Evolutionary conservation across 495 filamentous ascomycete genomes (phyloP), one percentile per base, ranked within the genome.

Genomic region (Jackrogersella multiformis): DNA sequence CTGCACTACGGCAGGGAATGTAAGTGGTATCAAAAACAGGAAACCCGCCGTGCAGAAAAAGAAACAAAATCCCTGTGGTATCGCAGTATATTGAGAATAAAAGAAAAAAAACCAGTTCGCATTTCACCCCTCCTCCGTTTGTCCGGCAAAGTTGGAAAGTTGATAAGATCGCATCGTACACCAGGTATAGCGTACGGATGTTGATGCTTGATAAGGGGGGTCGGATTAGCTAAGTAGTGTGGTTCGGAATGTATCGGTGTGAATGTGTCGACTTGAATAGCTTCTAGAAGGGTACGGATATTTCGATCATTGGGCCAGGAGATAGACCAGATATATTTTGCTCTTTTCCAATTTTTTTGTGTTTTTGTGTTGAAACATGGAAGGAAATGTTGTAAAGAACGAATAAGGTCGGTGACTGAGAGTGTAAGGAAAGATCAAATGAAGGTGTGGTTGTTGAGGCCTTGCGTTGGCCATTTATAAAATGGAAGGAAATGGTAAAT

Each of bases 381-480:
- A 71, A 75, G 61, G 66, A 76, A 74, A 75, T 13, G 30, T 58
- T 9, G 44, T 64, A 76, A 75, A 36, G 74, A 76, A 57, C 32
- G 74, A 76, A 76, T 73, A 24, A 46, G 73, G 73, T 74, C 68
- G 69, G 74, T 74, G 12, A 13, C 39, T 53, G 10, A 64, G 32
- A 61, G 20, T 7, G 48, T 2, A 68, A 76, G 63, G 68, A 68
- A 74, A 77, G 69, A 35, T 66, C 28, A 64, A 74, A 64, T 34
- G 70, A 76, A 59, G 48, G 68, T 60, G 45, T 32, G 21, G 7
- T 66, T 20, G 28, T 54, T 28, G 23, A 32, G 42, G 32, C 34
- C 41, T 30, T 20, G 46, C 54, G 21, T 30, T 21, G 39, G 32
- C 28, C 26, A 38, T 39, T 46, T 18, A 61, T n/a, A 34, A 38